Base-by-base conservation (phyloP, 768 basidiomycete genomes). In the Lactarius quietus region DNA sequence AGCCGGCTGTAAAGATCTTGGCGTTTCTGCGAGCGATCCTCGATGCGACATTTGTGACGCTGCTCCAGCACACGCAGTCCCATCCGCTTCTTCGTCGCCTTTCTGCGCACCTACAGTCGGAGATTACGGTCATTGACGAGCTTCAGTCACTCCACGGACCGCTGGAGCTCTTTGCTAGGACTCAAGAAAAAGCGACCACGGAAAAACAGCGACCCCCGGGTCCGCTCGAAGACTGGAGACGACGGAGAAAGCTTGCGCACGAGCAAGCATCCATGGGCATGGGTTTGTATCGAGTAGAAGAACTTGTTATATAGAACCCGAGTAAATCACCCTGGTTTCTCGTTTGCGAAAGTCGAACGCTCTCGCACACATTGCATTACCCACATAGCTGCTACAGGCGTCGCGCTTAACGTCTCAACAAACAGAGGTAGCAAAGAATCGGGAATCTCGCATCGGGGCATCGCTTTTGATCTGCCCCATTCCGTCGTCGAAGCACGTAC, bases 221-320 rank as follows among this genome's bases (percentile, higher is more conserved):
- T n/a, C 57, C 66, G 12, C 55, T 63, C 54, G 69, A 70, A 51
- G 75, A 78, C 61, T 77, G 75, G 76, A 66, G 74, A 55, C 59
- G 70, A 62, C 69, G 84, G 71, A 80, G 77, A 71, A 86, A 82
- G 73, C 75, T 79, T 67, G 79, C 78, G n/a, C 81, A 80, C 39
- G 83, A 85, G 68, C 82, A 80, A 64, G 78, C 80, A 23, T 79
- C 76, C 35, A 77, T 84, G 61, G 80, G 79, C 38, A 78, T 90
- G 61, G 88, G 88, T 26, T 70, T 85, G 69, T 92, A 92, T 74
- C 86, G 84, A 74, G 72, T 92, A 65, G 90, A 92, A 69, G 87
- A 90, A 70, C 77, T 93, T 68, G 76, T 81, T 38, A 73, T 90
- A 65, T 89, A 77, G 56, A n/a, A 39, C 28, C 12, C 20, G 38